Conservation (phyloP, 2,329 filamentous ascomycete species). For the Sporothrix curviconia region DNA sequence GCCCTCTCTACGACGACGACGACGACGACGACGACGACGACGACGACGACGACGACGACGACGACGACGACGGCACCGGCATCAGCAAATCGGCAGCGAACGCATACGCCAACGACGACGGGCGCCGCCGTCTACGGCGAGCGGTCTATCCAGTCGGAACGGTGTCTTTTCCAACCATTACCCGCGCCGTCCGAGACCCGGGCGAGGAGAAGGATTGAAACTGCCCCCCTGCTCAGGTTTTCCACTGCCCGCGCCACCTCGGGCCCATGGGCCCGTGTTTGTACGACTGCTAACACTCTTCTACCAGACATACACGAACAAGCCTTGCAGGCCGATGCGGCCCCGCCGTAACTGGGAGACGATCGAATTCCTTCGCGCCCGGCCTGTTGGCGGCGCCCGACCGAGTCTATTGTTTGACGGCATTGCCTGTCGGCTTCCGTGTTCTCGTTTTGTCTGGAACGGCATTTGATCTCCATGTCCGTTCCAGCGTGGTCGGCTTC, state of each 20-base stretch:
- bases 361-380: conserved; percentile 87
- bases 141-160: conserved; percentile 75
- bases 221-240: conserved; percentile 74
- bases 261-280: no score
- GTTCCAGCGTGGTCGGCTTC: conserved; percentile 96
- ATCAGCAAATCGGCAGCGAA: neutral
- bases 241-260: no score
- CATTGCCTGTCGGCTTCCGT: conserved; percentile 82
- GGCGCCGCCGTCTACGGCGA: conserved; percentile 69
- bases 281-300: no score
- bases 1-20: conserved; percentile 69
- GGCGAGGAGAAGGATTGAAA: conserved; percentile 77
- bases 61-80: no score
- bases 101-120: conserved; percentile 67
- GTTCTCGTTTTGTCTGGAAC: conserved; percentile 86
- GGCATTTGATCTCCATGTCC: conserved; percentile 94
- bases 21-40: conserved; percentile 82
- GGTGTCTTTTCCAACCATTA: conserved; percentile 95
- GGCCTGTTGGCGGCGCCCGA: conserved; percentile 83
- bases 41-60: conserved; percentile 66
- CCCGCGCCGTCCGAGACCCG: conserved; percentile 80
- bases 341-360: conserved; percentile 99
- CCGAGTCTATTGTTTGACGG: conserved; percentile 96
- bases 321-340: conserved; percentile 90
- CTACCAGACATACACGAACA: conserved; percentile 86